phyloP scores from a whole-genome alignment of 2,329 filamentous ascomycete species.

The Talaromyces pinophilus region DNA sequence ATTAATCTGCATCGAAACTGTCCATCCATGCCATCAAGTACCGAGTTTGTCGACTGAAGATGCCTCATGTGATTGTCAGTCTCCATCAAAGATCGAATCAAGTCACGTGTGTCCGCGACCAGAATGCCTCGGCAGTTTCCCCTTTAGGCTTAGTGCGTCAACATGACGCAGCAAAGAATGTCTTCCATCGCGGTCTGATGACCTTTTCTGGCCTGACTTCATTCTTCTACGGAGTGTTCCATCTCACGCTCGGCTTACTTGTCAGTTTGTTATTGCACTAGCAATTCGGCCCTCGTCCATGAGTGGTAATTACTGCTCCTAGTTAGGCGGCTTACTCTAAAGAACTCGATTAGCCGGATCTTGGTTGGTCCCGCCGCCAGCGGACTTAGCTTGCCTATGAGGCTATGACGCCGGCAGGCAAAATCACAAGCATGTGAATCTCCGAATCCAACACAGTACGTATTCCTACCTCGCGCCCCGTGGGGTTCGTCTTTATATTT shows the following conservation, averaged over 20 bases:
- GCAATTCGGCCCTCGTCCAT: not conserved
- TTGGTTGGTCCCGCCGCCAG: not conserved
- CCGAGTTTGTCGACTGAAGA: not conserved
- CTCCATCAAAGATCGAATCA: not conserved
- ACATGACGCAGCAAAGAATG: not conserved
- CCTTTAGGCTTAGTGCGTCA: not conserved
- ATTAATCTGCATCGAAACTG: not conserved
- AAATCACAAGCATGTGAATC: conserved; percentile 23
- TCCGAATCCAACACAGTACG: conserved; percentile 12
- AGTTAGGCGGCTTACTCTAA: not conserved
- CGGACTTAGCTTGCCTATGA: not conserved
- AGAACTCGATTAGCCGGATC: not conserved
- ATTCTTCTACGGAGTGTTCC: not conserved
- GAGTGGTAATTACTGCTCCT: conserved; percentile 7
- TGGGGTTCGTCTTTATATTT: conserved; percentile 15
- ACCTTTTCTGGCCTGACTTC: not conserved
- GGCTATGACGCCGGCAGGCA: conserved; percentile 17
- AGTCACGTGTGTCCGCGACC: conserved; percentile 1
- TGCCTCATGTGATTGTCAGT: not conserved
- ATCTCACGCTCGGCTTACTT: not conserved
- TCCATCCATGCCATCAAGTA: not conserved
- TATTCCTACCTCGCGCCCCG: conserved; percentile 10
- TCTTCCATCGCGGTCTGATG: not conserved
- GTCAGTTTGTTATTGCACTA: not conserved
- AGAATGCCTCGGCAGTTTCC: conserved; percentile 3